A percentile compares a stretch with the other conserved stretches of the same genome.
phyloP scores from a whole-genome alignment of 257 asterid genomes.

The Voacanga thouarsii region DNA sequence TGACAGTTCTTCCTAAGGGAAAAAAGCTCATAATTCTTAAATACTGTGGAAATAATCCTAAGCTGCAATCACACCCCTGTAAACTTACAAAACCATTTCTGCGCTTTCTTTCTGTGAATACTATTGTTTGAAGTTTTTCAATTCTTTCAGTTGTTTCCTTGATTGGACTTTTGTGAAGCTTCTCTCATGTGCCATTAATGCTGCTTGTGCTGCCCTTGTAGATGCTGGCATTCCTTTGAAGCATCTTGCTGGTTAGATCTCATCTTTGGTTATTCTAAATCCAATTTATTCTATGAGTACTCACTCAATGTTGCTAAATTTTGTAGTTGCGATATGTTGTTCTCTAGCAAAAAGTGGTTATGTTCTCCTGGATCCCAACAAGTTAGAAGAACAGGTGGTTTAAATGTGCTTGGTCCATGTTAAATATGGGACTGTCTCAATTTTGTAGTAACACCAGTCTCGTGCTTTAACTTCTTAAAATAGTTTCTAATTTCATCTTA shows the following conservation, averaged over 20 bases:
- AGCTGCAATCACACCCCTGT: not conserved
- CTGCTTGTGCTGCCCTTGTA: conserved; percentile 87
- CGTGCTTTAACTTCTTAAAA: not conserved
- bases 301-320: conserved; percentile 21
- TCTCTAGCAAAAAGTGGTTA: conserved; percentile 59
- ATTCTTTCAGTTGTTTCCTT: conserved; percentile 44
- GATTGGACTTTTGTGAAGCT: conserved; percentile 58
- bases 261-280: not conserved
- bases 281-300: conserved; percentile 1
- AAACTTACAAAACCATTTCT: not conserved
- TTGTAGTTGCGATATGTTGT: conserved; percentile 71
- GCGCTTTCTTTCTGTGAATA: not conserved
- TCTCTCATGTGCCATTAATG: conserved; percentile 93
- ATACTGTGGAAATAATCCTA: not conserved
- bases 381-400: conserved; percentile 78
- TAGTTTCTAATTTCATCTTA: not conserved
- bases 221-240: conserved; percentile 93
- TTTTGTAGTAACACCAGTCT: not conserved
- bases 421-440: not conserved
- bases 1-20: not conserved
- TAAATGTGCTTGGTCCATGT: not conserved
- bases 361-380: conserved; percentile 74
- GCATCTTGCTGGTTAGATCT: conserved; percentile 64
- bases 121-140: not conserved
- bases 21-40: not conserved